Base-by-base conservation (phyloP, 805 yeast genomes). In the Candida qinlingensis region DNA sequence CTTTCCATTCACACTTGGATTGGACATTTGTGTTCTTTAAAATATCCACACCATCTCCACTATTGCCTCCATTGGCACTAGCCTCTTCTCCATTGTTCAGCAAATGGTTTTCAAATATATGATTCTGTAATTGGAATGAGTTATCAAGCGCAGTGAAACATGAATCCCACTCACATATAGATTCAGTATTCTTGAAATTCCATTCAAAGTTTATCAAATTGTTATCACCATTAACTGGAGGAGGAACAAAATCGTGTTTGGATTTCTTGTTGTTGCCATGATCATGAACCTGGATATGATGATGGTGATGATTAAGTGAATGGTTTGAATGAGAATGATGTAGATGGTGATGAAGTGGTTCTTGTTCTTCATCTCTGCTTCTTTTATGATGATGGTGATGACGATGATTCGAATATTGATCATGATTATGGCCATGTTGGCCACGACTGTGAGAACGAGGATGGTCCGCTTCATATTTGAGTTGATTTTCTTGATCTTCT, bases 91-190 rank as follows among this genome's bases (percentile, higher is more conserved):
- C 19, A 19, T 41, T 41, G n/a, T 64, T 58, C 12, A 67, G 56
- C 7, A 78, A 58, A 59, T 79, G 83, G 38, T 72, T 76, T 44
- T 72, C 73, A 37, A 73, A 67, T 26, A 83, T 56, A 60, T 85
- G 90, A 39, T 71, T 69, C 49, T 77, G 79, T 34, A 80, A 56
- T 27, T 70, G 71, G 4, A 67, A 51, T 7, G 72, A 53, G 33
- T 68, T 70, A 31, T 69, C 64, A 40, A 76, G 69, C 29, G 57
- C 59, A 41, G 71, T 69, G 9, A 64, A 62, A 61, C 96, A 87
- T 48, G 77, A 71, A 43, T 79, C 80, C 95, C 95, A 87, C 60
- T 80, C 76, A 64, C 95, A 87, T 39, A 65, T 39, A 57, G 80
- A 41, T 60, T 71, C 73, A 49, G 71, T 73, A 30, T 67, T 62